Evolutionary conservation across 441 rosid genomes (phyloP).

Genomic region (Populus tomentosa): DNA sequence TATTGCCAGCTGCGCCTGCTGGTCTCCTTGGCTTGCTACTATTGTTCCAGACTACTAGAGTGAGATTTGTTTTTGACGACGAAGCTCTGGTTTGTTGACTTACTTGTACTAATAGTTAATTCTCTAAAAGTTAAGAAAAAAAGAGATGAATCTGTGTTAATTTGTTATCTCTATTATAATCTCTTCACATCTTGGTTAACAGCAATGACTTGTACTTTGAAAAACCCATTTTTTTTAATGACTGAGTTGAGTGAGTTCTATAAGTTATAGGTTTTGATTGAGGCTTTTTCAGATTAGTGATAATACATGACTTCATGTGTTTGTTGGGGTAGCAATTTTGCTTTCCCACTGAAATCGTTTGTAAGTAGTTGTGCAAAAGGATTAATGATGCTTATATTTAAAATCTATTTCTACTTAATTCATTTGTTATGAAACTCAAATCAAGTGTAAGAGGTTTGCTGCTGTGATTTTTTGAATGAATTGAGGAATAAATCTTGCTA

Average conservation of each 20-base stretch:
- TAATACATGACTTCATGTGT: neutral
- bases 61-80: slow-evolving; percentile 63
- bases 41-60: slow-evolving; percentile 69
- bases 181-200: neutral
- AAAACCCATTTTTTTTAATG: too few species aligned
- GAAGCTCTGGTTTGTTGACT: slow-evolving; percentile 61
- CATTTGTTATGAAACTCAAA: neutral
- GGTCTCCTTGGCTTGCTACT: slow-evolving; percentile 69
- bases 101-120: neutral
- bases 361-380: neutral
- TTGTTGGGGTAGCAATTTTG: neutral
- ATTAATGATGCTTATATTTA: neutral
- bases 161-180: neutral
- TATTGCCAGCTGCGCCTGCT: slow-evolving; percentile 61
- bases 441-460: neutral
- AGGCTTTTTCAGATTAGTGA: too few species aligned
- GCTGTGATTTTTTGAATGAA: too few species aligned
- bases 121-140: neutral
- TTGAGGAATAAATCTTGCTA: too few species aligned
- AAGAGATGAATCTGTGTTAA: neutral
- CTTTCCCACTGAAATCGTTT: neutral
- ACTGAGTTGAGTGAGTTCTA: too few species aligned
- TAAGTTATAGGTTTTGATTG: too few species aligned
- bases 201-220: too few species aligned
- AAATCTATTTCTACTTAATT: neutral